Evolutionary conservation across 345 rosid species (phyloP).

Genomic region (Arabis alpina): DNA sequence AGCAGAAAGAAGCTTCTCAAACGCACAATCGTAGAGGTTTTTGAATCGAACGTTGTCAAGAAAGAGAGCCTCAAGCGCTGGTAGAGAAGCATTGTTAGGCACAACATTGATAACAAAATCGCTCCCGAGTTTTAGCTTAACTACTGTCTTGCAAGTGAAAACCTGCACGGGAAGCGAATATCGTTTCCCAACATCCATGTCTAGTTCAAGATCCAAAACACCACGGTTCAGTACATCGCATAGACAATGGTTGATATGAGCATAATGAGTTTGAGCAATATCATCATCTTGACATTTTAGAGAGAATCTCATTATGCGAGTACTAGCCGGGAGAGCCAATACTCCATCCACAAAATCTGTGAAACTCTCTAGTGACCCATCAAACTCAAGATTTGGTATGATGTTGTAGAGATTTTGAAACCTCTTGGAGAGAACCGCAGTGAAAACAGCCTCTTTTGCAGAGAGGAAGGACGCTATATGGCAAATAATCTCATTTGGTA

Average conservation of each 20-base stretch:
- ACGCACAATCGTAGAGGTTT: background rate
- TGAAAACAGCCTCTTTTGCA: background rate
- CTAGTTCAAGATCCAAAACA: background rate
- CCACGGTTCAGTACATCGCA: background rate
- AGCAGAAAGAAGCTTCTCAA: slow-evolving; percentile 4
- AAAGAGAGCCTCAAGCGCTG: background rate
- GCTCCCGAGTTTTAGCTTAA: background rate
- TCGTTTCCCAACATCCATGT: too few relatives aligned
- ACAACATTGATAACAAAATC: background rate
- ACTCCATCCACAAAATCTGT: background rate
- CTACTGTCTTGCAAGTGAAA: slow-evolving; percentile 14
- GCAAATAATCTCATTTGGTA: background rate
- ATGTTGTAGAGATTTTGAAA: background rate
- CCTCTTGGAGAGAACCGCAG: background rate
- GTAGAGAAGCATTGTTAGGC: background rate
- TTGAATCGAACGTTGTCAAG: background rate
- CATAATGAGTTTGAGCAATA: background rate
- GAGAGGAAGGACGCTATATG: background rate
- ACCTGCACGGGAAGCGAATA: background rate
- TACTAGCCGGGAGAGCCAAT: background rate
- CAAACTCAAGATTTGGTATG: too few relatives aligned
- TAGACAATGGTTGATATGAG: background rate
- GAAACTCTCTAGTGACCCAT: background rate
- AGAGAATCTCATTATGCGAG: background rate
- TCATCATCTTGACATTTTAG: background rate